phyloP scores from a whole-genome alignment of 2,329 filamentous ascomycete genomes.

The Aaosphaeria arxii region DNA sequence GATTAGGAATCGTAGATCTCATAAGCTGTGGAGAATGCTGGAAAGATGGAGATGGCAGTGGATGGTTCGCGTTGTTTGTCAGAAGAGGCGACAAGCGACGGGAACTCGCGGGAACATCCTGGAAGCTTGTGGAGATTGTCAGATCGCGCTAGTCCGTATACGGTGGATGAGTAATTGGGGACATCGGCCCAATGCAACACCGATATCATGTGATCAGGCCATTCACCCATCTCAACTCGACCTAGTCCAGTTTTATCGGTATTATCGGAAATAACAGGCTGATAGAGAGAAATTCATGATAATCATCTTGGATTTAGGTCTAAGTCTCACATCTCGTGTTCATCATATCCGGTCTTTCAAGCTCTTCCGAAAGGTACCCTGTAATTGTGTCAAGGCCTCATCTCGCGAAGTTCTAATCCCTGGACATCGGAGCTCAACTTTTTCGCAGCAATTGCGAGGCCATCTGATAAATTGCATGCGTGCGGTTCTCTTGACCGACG shows the following conservation, averaged over 20 bases:
- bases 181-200: not conserved
- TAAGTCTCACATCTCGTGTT: too few species aligned
- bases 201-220: not conserved
- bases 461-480: not conserved
- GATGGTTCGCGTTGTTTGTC: conserved; percentile 16
- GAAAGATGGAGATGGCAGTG: conserved; percentile 19
- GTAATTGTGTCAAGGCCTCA: too few species aligned
- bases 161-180: not conserved
- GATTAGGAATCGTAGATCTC: conserved; percentile 24
- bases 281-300: too few species aligned
- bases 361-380: too few species aligned
- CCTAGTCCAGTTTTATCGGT: not conserved
- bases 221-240: not conserved
- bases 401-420: too few species aligned
- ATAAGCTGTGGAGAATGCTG: conserved; percentile 23
- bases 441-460: too few species aligned
- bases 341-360: too few species aligned
- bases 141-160: not conserved
- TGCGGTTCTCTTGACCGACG: not conserved
- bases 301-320: too few species aligned
- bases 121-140: not conserved
- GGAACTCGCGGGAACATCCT: conserved; percentile 22
- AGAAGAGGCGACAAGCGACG: conserved; percentile 1
- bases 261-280: not conserved
- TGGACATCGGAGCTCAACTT: too few species aligned